Conservation (phyloP, 2,329 filamentous ascomycete species). For the Calonectria leucothoes region DNA sequence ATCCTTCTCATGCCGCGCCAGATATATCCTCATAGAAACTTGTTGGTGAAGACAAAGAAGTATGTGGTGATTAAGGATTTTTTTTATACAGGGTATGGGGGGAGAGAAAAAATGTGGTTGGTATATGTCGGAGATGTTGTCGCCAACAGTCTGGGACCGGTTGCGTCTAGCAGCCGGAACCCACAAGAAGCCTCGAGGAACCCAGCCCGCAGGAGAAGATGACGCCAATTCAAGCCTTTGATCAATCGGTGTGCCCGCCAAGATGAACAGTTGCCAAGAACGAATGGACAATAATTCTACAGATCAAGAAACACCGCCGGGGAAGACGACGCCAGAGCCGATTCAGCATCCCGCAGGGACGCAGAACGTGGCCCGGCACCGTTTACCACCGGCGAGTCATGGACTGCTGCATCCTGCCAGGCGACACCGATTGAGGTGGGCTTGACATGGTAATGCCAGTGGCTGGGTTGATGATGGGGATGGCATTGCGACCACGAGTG, state of each 20-base stretch:
- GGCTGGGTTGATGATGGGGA: slow-evolving; percentile 96
- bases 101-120: slow-evolving; percentile 30
- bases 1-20: slow-evolving; percentile 57
- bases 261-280: slow-evolving; percentile 59
- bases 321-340: slow-evolving; percentile 50
- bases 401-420: slow-evolving; percentile 69
- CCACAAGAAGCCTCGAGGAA: slow-evolving; percentile 48
- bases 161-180: slow-evolving; percentile 40
- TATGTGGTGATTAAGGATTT: slow-evolving; percentile 60
- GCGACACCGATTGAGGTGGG: slow-evolving; percentile 80
- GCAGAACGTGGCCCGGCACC: slow-evolving; percentile 40
- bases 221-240: slow-evolving; percentile 54
- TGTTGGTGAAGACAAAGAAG: slow-evolving; percentile 46
- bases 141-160: slow-evolving; percentile 44
- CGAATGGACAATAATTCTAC: slow-evolving; percentile 52
- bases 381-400: slow-evolving; percentile 67
- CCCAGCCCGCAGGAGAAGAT: slow-evolving; percentile 52
- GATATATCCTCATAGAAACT: slow-evolving; percentile 47
- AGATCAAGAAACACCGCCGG: slow-evolving; percentile 49
- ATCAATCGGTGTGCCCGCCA: slow-evolving; percentile 59
- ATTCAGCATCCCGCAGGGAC: slow-evolving; percentile 48
- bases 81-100: slow-evolving; percentile 56
- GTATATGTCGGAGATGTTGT: slow-evolving; percentile 38
- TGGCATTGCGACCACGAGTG: slow-evolving; percentile 91
- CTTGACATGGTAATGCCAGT: slow-evolving; percentile 90